phyloP scores from a whole-genome alignment of 2,329 filamentous ascomycete genomes.

The Teratosphaeria viscida region DNA sequence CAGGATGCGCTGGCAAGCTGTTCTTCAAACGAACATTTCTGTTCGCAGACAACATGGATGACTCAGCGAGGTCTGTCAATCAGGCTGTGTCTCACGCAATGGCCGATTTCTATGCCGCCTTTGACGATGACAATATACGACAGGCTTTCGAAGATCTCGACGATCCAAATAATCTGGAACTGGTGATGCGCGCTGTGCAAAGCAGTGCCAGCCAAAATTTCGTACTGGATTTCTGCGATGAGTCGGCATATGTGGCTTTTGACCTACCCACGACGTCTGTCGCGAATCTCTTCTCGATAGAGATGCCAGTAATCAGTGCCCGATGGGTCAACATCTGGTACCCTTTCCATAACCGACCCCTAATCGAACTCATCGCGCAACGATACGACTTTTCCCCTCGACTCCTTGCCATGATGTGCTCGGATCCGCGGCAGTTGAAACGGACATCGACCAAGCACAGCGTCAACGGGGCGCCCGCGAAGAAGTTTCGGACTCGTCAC shows the following conservation, averaged over 20 bases:
- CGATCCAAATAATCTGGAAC: conserved; percentile 34
- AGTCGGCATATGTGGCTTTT: conserved; percentile 46
- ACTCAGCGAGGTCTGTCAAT: conserved; percentile 3
- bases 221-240: conserved; percentile 53
- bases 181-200: conserved; percentile 33
- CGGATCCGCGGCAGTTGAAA: conserved; percentile 31
- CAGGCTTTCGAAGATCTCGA: conserved; percentile 45
- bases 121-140: conserved; percentile 9
- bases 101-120: conserved; percentile 10
- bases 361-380: conserved; percentile 47
- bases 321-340: conserved; percentile 72
- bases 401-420: conserved; percentile 53
- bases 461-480: background rate
- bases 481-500: conserved; percentile 6
- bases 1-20: background rate
- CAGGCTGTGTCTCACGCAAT: conserved; percentile 4
- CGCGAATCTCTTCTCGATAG: conserved; percentile 26
- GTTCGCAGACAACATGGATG: background rate
- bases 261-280: conserved; percentile 40
- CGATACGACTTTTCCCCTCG: conserved; percentile 60
- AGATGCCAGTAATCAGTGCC: conserved; percentile 37
- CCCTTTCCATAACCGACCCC: conserved; percentile 48
- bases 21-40: background rate
- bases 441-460: background rate
- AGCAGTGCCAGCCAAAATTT: conserved; percentile 45